Base-by-base conservation (phyloP, 148 eudicot species). In the Rhododendron kiyosumense region DNA sequence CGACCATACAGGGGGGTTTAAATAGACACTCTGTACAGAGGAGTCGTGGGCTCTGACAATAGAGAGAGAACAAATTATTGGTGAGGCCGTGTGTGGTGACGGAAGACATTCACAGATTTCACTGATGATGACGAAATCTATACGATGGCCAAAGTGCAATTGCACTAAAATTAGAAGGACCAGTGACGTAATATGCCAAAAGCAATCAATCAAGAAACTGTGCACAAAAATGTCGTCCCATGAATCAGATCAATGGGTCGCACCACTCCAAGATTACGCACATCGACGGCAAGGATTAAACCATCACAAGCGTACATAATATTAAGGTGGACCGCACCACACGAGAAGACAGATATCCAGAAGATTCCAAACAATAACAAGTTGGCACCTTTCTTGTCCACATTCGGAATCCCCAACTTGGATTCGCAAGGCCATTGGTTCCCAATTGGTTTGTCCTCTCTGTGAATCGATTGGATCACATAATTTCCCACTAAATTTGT, bases 281-380 rank as follows among this genome's bases (percentile, higher is more conserved):
- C 26, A 9, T 78, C 52, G 49, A 78, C 9, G 52, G 52, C 54
- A 45, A 24, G 12, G 54, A 78, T 78, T 80, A 18, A 8, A 8
- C 83, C 45, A 32, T 15, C 69, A 48, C 15, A 20, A 26, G 43
- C 12, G 48, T 10, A 22, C 48, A 12, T 26, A 67, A 41, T 24
- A 14, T 45, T 28, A 8, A 13, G 36, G 79, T 83, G 45, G 78
- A 18, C 52, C 3, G 52, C 32, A 46, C 28, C 12, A 26, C 61
- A 83, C 15, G 59, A 2, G 38, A 28, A 45, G 45, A 15, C 7
- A 32, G 4, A 32, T 30, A 17, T 65, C n/a, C 76, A n/a, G 52
- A 82, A 59, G 73, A 38, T 46, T 61, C 84, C 75, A 63, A 82
- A 48, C 20, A 84, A 76, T 36, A 76, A 24, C 86, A 54, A 78